Percentiles rank a stretch among this genome's conserved stretches.
phyloP scores from a whole-genome alignment of 2,329 filamentous ascomycete species.

The Ceratocystis colombiana region DNA sequence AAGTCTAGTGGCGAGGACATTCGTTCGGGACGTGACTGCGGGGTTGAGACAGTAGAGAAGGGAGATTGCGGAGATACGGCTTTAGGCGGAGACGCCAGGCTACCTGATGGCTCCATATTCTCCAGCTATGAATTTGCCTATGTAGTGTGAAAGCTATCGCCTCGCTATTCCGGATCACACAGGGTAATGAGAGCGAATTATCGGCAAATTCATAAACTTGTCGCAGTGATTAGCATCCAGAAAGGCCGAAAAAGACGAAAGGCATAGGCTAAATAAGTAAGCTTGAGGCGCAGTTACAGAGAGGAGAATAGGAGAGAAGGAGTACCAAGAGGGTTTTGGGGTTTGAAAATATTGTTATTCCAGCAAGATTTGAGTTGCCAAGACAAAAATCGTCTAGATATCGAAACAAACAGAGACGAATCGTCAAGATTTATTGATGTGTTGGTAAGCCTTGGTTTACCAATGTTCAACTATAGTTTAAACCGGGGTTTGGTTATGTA shows the following conservation, averaged over 20 bases:
- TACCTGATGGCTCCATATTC: conserved; percentile 32
- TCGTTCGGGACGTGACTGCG: conserved; percentile 40
- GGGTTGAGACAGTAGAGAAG: conserved; percentile 52
- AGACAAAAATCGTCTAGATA: neutral
- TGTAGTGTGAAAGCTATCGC: neutral
- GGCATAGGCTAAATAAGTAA: neutral
- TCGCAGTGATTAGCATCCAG: neutral
- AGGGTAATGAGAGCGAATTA: neutral
- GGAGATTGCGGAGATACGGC: conserved; percentile 52
- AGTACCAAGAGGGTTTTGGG: neutral
- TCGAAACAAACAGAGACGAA: neutral
- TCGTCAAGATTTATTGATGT: neutral
- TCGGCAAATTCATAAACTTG: neutral
- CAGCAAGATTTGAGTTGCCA: neutral
- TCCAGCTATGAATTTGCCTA: neutral
- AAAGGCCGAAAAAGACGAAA: neutral
- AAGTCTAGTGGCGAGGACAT: conserved; percentile 24
- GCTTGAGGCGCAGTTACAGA: neutral
- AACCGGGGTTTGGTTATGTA: neutral
- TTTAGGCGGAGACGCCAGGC: conserved; percentile 54
- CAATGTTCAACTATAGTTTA: neutral
- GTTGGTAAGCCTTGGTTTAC: neutral
- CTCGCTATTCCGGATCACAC: neutral
- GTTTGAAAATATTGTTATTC: neutral
- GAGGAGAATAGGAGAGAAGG: neutral